phyloP scores from a whole-genome alignment of 2,329 filamentous ascomycete genomes.

The Paraphoma sp. region DNA sequence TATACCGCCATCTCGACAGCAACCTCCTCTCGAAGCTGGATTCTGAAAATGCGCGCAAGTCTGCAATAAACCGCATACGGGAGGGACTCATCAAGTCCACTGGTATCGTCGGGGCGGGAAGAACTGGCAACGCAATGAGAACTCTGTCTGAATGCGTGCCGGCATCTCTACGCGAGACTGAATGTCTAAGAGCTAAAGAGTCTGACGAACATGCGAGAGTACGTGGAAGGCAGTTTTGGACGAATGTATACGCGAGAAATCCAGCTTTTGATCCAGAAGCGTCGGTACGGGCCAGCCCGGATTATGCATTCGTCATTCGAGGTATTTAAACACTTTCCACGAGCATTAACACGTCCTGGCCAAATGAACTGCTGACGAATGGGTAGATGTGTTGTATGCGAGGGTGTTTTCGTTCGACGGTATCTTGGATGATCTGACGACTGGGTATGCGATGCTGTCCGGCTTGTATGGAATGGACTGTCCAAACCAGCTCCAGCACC shows the following conservation, averaged over 20 bases:
- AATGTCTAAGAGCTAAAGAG: neutral
- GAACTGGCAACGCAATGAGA: slow-evolving; percentile 5
- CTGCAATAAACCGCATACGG: neutral
- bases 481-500: slow-evolving; percentile 8
- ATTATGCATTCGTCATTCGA: slow-evolving; percentile 5
- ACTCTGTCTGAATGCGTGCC: neutral
- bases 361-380: neutral
- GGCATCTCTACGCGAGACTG: neutral
- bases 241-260: slow-evolving; percentile 5
- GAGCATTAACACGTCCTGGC: neutral
- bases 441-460: slow-evolving; percentile 7
- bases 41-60: slow-evolving; percentile 1
- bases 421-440: slow-evolving; percentile 7
- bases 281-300: slow-evolving; percentile 5
- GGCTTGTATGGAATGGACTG: slow-evolving; percentile 8
- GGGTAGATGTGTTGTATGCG: slow-evolving; percentile 7
- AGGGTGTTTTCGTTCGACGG: slow-evolving; percentile 8
- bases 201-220: neutral
- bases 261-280: slow-evolving; percentile 3
- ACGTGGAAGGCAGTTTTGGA: slow-evolving; percentile 3
- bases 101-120: slow-evolving; percentile 1
- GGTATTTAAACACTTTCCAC: neutral
- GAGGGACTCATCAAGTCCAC: slow-evolving; percentile 7
- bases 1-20: neutral
- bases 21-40: neutral